Conservation (phyloP, 2,329 filamentous ascomycete genomes). For the Penicillium frequentans region DNA sequence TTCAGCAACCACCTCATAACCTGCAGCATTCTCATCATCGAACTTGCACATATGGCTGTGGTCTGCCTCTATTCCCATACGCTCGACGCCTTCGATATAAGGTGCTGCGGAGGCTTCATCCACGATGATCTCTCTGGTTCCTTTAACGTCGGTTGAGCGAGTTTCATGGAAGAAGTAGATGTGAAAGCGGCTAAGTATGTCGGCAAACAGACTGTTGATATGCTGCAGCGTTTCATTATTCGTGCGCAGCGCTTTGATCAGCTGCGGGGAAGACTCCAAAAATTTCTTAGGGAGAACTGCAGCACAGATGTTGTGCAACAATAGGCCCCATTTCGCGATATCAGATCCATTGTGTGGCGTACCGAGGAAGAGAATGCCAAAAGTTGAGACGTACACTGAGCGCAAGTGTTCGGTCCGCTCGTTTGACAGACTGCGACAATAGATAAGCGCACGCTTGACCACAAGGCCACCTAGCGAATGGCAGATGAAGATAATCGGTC, state of each 20-base stretch:
- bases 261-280: conserved; percentile 65
- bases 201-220: conserved; percentile 71
- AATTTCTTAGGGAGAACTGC: conserved; percentile 65
- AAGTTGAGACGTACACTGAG: conserved; percentile 72
- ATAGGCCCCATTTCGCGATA: conserved; percentile 65
- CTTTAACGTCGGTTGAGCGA: conserved; percentile 67
- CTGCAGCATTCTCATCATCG: conserved; percentile 61
- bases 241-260: conserved; percentile 69
- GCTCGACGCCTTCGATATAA: conserved; percentile 66
- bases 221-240: conserved; percentile 73
- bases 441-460: conserved; percentile 68
- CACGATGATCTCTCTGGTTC: conserved; percentile 64
- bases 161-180: conserved; percentile 78
- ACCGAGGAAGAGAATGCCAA: conserved; percentile 73
- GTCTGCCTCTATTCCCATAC: conserved; percentile 73
- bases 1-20: conserved; percentile 58
- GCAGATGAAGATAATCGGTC: conserved; percentile 74
- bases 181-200: conserved; percentile 68
- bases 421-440: conserved; percentile 62
- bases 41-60: conserved; percentile 75
- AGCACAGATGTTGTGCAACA: conserved; percentile 68
- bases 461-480: conserved; percentile 74
- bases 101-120: conserved; percentile 70
- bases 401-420: conserved; percentile 64
- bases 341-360: conserved; percentile 73